Base-by-base conservation (phyloP, 148 eudicot species). In the Rhododendron henanense region DNA sequence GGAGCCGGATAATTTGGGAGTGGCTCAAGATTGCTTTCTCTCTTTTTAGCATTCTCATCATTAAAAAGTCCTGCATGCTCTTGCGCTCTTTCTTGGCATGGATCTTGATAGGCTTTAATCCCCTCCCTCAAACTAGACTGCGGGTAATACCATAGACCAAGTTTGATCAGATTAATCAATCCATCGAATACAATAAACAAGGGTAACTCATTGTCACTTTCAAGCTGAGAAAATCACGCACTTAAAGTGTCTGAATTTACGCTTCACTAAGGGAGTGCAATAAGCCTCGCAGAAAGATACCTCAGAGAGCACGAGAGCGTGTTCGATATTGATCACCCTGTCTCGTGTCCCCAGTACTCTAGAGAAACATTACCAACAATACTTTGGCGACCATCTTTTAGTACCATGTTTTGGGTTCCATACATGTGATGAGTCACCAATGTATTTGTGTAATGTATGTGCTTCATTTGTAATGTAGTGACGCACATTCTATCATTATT, bases 221-320 rank as follows among this genome's bases (percentile, higher is more conserved):
- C 16, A 84, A 76, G 71, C 59, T 84, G 53, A 19, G 63, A 45
- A 41, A 6, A 84, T 45, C 37, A 84, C n/a, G 35, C 77, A 16
- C 41, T 18, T 0, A 7, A 50, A 76, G 21, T 84, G 71, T 18
- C 39, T 21, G 41, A 84, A 84, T 23, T 57, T 84, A 6, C 47
- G 19, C 78, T 28, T 21, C 10, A 39, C 81, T 15, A 84, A 75
- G 13, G 19, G 57, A 6, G 16, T 2, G 33, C 86, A 84, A 37
- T 84, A 74, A 6, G 86, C 28, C 10, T 84, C 86, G 6, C 39
- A 37, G 25, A 75, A 75, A 19, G 86, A 84, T 19, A 53, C 51
- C 35, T 84, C 86, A 9, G 1, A 14, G 8, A 76, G 65, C 78
- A 5, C 11, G 23, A 81, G 81, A 53, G 16, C 81, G 13, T 84